phyloP scores from a whole-genome alignment of 805 yeast species.

The Lipomyces yamadae region DNA sequence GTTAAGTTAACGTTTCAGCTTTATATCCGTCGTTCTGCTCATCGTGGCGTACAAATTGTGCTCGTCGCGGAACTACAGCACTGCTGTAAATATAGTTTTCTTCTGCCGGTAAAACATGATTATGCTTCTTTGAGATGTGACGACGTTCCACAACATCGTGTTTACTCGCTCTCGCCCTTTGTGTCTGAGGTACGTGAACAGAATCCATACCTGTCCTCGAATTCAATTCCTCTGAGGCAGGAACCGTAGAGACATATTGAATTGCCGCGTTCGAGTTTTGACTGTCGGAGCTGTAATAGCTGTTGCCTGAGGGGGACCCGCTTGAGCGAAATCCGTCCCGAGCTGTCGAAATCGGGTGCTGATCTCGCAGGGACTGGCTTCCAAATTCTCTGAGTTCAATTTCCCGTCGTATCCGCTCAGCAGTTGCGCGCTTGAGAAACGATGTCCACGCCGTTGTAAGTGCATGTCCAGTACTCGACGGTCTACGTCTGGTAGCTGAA shows the following conservation, averaged over 20 bases:
- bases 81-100: conserved; percentile 11
- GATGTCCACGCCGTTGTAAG: conserved; percentile 33
- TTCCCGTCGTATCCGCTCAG: conserved; percentile 23
- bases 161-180: background rate
- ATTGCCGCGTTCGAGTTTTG: background rate
- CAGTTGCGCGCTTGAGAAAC: conserved; percentile 32
- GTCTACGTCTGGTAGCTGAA: background rate
- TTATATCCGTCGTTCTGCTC: background rate
- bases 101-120: background rate
- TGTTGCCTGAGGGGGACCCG: background rate
- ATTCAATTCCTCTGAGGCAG: background rate
- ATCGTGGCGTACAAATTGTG: conserved; percentile 18
- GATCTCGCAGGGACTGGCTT: background rate
- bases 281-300: background rate
- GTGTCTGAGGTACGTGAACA: background rate
- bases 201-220: background rate
- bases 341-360: background rate
- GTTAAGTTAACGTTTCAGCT: background rate
- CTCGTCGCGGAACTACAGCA: conserved; percentile 10
- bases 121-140: background rate
- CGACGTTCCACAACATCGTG: background rate
- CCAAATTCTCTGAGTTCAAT: conserved; percentile 13
- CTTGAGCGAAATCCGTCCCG: background rate
- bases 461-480: conserved; percentile 13
- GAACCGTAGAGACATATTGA: background rate